Evolutionary conservation across 2,329 filamentous ascomycete genomes (phyloP), one percentile per base, ranked within the genome.

Genomic region (Phyllosticta ampelicida): DNA sequence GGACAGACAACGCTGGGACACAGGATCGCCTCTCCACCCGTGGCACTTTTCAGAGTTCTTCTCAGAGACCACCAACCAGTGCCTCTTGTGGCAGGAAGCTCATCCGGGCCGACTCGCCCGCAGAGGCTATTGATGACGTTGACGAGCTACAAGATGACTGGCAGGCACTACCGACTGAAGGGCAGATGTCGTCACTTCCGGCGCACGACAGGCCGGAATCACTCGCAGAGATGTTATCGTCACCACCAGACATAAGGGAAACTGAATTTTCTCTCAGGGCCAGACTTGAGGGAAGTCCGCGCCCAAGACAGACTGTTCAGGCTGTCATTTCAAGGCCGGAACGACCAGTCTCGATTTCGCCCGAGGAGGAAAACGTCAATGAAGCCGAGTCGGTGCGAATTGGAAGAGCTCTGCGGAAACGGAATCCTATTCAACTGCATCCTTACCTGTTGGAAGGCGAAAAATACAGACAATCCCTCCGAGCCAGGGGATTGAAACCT

Each of bases 391-490:
- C 30, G 29, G 48, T 44, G 18, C 44, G 51, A 19, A 53, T 58
- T 18, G 28, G 51, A 21, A 52, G 75, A 48, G 71, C 67, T 9
- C 67, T 78, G 20, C 69, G 77, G n/a, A 65, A 73, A 51, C 67
- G 77, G 9, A 76, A 76, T 52, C 73, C 75, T 13, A 77, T 77
- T 52, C 77, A 79, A 61, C 62, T 79, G 26, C 74, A 78, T 66
- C 77, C 77, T 2, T 79, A 78, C 60, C 63, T 73, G 20, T 62
- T 77, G 20, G 76, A 78, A 53, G 70, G 70, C 19, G 72, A 75
- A 54, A 65, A 69, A 36, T 77, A 78, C 61, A 69, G 73, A 21
- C 70, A 70, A 60, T 71, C 73, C 53, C 72, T 73, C 28, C 70
- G 71, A 61, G 71, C 72, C 50, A 66, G 73, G 57, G 77, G 77